A percentile compares a stretch with the other conserved stretches of the same genome.
phyloP scores from a whole-genome alignment of 139 green algal genomes.

The Eudorina sp. region DNA sequence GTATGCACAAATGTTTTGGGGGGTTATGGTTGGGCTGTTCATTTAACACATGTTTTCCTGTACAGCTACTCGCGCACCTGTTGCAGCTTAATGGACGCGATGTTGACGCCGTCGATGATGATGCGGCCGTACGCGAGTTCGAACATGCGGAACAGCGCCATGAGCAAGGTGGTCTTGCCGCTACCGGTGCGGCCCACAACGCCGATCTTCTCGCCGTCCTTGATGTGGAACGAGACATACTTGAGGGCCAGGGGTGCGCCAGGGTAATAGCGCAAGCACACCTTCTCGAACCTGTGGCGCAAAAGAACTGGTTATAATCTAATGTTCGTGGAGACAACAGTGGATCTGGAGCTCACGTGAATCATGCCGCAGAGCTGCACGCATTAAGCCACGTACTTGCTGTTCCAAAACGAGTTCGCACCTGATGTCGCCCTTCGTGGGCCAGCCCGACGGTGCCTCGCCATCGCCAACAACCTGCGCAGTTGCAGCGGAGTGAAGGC shows the following conservation, averaged over 20 bases:
- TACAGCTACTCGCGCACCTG: slow-evolving; percentile 7
- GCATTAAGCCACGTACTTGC: background rate
- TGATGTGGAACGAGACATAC: slow-evolving; percentile 68
- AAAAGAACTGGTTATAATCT: background rate
- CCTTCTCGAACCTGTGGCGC: slow-evolving; percentile 57
- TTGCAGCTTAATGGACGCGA: slow-evolving; percentile 75
- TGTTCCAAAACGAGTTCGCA: background rate
- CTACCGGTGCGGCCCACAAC: slow-evolving; percentile 83
- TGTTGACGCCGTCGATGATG: slow-evolving; percentile 85
- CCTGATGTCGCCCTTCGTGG: slow-evolving; percentile 58
- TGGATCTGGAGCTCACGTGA: background rate
- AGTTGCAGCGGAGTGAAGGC: too few species aligned
- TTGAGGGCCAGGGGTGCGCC: slow-evolving; percentile 64
- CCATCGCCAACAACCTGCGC: too few species aligned
- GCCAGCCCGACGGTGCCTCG: slow-evolving; percentile 49
- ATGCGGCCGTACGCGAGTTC: slow-evolving; percentile 85
- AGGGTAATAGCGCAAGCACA: slow-evolving; percentile 75
- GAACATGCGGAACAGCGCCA: slow-evolving; percentile 86
- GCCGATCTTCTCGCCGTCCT: slow-evolving; percentile 72
- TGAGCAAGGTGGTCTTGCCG: slow-evolving; percentile 85
- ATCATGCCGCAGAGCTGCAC: background rate
- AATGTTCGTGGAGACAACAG: background rate
- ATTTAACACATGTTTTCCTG: background rate
- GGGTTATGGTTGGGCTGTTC: background rate
- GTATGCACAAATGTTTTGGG: too few species aligned